Conservation (phyloP, 495 filamentous ascomycete genomes). For the Hypomontagnella monticulosa region DNA sequence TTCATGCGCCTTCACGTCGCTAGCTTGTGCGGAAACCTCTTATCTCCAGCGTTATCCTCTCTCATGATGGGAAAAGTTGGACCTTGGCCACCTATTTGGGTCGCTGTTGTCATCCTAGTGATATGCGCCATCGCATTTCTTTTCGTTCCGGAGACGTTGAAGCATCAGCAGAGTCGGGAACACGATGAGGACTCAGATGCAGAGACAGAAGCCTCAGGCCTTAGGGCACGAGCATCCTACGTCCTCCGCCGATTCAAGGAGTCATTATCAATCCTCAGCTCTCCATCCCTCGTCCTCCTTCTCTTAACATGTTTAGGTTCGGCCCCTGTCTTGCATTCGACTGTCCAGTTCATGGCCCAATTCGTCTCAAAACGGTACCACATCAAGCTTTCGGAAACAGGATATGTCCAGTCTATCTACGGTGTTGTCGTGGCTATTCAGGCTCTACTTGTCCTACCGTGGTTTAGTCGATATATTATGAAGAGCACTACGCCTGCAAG, state of each 20-base stretch:
- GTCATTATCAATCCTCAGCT: conserved; percentile 40
- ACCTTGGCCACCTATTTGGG: conserved; percentile 64
- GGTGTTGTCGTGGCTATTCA: conserved; percentile 35
- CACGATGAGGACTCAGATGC: background rate
- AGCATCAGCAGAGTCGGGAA: conserved; percentile 14
- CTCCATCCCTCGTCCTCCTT: conserved; percentile 42
- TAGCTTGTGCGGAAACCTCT: conserved; percentile 51
- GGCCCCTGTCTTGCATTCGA: conserved; percentile 23
- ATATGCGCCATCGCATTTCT: conserved; percentile 42
- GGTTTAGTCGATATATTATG: conserved; percentile 32
- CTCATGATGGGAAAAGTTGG: conserved; percentile 61
- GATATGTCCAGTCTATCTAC: conserved; percentile 42
- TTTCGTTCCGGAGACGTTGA: conserved; percentile 60
- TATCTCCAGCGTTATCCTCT: conserved; percentile 61
- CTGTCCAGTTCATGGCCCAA: conserved; percentile 40
- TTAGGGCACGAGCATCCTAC: conserved; percentile 25
- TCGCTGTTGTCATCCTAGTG: conserved; percentile 47
- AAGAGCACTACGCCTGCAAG: conserved; percentile 20
- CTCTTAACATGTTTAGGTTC: conserved; percentile 35
- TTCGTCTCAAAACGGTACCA: conserved; percentile 45
- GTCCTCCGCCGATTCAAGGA: conserved; percentile 32
- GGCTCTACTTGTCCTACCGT: conserved; percentile 39
- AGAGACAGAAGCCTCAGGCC: conserved; percentile 1
- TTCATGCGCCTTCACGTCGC: conserved; percentile 44
- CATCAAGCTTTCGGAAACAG: conserved; percentile 40